Base-by-base conservation (phyloP, 192 early-diverging fungal species). In the Dissophora ornata region DNA sequence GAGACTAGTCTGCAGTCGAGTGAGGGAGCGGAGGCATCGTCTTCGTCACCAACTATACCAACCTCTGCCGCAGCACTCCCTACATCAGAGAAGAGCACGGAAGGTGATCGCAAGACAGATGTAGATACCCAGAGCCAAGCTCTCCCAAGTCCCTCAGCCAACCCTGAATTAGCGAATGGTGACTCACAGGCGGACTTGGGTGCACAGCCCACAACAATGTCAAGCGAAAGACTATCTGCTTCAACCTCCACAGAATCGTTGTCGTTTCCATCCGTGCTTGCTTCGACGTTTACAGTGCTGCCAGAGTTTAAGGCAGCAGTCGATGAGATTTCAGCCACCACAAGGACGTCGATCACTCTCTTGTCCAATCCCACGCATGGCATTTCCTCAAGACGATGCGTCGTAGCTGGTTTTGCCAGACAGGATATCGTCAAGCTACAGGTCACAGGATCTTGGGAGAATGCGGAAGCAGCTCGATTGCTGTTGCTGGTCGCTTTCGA, bases 401-500 rank as follows among this genome's bases (percentile, higher is more conserved):
- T 25, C 26, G 18, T 44, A 22, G 55, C 62, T 21, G 46, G 26
- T 8, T 55, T 50, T 45, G 47, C 50, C 12, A 32, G 64, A 32
- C 57, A 67, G 45, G 62, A 67, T 26, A 67, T 57, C 30, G 73
- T 67, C 13, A 58, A 67, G 25, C 53, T 77, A 10, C 57, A 60
- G 11, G 55, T 80, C 2, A 54, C 70, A 30, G 79, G 79, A 30
- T 52, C 68, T 26, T 63, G 70, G 64, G 79, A 80, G 24, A 74
- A 67, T 53, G 79, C 71, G 5, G 67, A 80, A 54, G 49, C 68
- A 4, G 79, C 79, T 6, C 53, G 69, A 11, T 11, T 66, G 8
- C 24, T 67, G 21, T 44, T 80, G 26, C 57, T 80, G 38, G 69
- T 80, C 16, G 57, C 70, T 1, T 67, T 77, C 26, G 73, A 77